These are phyloP conservation scores for Agastache rugosa DNA, from an alignment of 257 asterid species.

Conservation along the genomic window DNA sequence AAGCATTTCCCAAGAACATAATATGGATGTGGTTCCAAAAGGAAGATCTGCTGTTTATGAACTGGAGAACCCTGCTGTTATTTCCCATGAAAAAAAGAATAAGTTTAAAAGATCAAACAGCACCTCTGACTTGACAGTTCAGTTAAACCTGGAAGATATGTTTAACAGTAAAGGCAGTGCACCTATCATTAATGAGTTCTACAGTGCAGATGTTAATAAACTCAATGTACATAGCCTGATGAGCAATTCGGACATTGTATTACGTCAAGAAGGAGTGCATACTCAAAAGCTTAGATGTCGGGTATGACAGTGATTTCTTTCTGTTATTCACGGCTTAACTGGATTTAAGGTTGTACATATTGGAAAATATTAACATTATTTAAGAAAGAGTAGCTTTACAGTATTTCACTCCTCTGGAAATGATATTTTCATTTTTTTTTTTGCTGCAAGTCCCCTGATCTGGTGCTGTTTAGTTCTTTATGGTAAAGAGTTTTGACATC, in stretches of 20 bases:
- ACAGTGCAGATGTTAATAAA: slow-evolving; percentile 58
- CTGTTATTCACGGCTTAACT: slow-evolving; percentile 15
- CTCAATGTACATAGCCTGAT: slow-evolving; percentile 46
- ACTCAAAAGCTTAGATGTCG: slow-evolving; percentile 85
- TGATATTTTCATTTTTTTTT: slow-evolving; percentile 11
- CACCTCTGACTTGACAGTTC: slow-evolving; percentile 76
- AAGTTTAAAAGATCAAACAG: slow-evolving; percentile 90
- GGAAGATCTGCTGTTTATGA: slow-evolving; percentile 49
- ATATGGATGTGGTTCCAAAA: slow-evolving; percentile 39
- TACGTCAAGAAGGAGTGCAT: slow-evolving; percentile 65
- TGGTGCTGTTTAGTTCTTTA: slow-evolving; percentile 5
- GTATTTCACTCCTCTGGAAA: slow-evolving; percentile 29
- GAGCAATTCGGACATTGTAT: slow-evolving; percentile 66
- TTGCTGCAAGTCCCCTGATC: slow-evolving; percentile 6
- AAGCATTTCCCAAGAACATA: slow-evolving; percentile 50
- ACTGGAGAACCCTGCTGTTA: slow-evolving; percentile 43
- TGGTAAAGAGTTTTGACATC: slow-evolving; percentile 11
- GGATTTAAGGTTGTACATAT: slow-evolving; percentile 18
- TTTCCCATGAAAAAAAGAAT: slow-evolving; percentile 55
- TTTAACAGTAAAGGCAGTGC: slow-evolving; percentile 51
- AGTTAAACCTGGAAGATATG: slow-evolving; percentile 49
- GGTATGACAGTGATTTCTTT: slow-evolving; percentile 53
- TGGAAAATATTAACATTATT: slow-evolving; percentile 23
- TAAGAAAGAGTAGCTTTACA: slow-evolving; percentile 24
- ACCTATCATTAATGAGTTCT: slow-evolving; percentile 78